A percentile compares a stretch with the other conserved stretches of the same genome.
These are phyloP conservation scores for slime mould (Dictyostelium discoideum) DNA, from an alignment of 78 protist species.

Conservation along the genomic window DNA sequence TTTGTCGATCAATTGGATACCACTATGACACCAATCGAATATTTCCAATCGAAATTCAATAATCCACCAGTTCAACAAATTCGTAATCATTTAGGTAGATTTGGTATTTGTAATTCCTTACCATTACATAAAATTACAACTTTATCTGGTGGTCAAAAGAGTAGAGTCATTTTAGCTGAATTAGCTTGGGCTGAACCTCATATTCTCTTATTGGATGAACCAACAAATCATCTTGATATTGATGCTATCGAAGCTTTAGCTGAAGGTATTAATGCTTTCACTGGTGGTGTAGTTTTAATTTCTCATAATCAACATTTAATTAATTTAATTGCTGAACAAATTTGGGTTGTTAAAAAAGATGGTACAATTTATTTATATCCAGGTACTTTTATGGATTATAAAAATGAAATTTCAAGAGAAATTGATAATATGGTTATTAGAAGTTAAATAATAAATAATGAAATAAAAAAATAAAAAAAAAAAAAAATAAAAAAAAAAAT, in stretches of 20 bases:
- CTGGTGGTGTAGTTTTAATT: conserved; percentile 94
- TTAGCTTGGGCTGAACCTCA: conserved; percentile 91
- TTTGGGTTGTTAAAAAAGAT: conserved; percentile 87
- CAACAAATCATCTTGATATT: conserved; percentile 96
- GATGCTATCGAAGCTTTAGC: conserved; percentile 91
- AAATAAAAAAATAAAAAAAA: background rate
- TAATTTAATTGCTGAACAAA: conserved; percentile 31
- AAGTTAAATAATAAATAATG: background rate
- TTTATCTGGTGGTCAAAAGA: conserved; percentile 97
- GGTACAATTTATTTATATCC: conserved; percentile 72
- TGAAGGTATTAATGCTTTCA: conserved; percentile 87
- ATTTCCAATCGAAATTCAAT: conserved; percentile 76
- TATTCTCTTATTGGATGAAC: conserved; percentile 95
- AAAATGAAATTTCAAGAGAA: conserved; percentile 73
- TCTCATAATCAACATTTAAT: conserved; percentile 91
- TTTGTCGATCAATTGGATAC: conserved; percentile 91
- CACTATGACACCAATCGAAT: conserved; percentile 86
- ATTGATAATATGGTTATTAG: conserved; percentile 59
- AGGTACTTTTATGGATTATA: conserved; percentile 82
- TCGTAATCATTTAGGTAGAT: conserved; percentile 84
- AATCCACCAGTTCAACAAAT: conserved; percentile 73
- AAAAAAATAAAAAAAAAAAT: no score
- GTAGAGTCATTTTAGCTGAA: conserved; percentile 95
- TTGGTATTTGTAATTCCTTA: conserved; percentile 76
- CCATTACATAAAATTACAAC: conserved; percentile 77